Percentiles rank a stretch among this genome's conserved stretches.
phyloP scores from a whole-genome alignment of 1,139 yeast genomes.

The Pichia sorboxylosa region DNA sequence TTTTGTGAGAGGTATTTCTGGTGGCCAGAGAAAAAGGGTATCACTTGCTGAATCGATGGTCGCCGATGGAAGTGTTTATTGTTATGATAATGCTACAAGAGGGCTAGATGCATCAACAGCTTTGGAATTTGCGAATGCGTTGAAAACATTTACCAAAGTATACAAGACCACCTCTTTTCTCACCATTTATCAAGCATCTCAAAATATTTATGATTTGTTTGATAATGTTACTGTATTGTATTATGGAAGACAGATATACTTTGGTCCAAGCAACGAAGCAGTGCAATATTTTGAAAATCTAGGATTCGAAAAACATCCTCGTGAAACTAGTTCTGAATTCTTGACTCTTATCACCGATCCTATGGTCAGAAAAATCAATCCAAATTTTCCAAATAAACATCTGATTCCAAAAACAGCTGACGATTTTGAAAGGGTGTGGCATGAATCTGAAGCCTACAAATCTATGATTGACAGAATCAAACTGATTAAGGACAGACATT shows the following conservation, averaged over 20 bases:
- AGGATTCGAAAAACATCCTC: slow-evolving; percentile 61
- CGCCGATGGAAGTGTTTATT: slow-evolving; percentile 48
- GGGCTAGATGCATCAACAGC: slow-evolving; percentile 72
- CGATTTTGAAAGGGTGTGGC: slow-evolving; percentile 41
- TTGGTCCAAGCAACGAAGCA: slow-evolving; percentile 51
- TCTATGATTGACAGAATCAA: slow-evolving; percentile 17
- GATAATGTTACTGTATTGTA: slow-evolving; percentile 66
- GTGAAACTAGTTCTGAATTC: slow-evolving; percentile 79
- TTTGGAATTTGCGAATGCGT: slow-evolving; percentile 58
- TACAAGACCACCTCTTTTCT: slow-evolving; percentile 53
- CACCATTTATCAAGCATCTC: slow-evolving; percentile 77
- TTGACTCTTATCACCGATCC: slow-evolving; percentile 73
- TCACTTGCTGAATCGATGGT: slow-evolving; percentile 59
- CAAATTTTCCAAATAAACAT: slow-evolving; percentile 32
- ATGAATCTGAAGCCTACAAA: slow-evolving; percentile 28
- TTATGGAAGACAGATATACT: slow-evolving; percentile 68
- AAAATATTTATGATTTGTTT: slow-evolving; percentile 63
- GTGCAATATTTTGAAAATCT: slow-evolving; percentile 47
- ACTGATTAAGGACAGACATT: not conserved
- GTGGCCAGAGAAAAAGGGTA: slow-evolving; percentile 76
- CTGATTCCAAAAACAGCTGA: slow-evolving; percentile 25
- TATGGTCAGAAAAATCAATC: slow-evolving; percentile 26
- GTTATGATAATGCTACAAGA: slow-evolving; percentile 69
- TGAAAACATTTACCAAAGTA: slow-evolving; percentile 51
- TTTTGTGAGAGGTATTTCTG: slow-evolving; percentile 65